Evolutionary conservation across 306 rosid genomes (phyloP), one percentile per base, ranked within the genome.

Genomic region (Cyamopsis tetragonoloba): DNA sequence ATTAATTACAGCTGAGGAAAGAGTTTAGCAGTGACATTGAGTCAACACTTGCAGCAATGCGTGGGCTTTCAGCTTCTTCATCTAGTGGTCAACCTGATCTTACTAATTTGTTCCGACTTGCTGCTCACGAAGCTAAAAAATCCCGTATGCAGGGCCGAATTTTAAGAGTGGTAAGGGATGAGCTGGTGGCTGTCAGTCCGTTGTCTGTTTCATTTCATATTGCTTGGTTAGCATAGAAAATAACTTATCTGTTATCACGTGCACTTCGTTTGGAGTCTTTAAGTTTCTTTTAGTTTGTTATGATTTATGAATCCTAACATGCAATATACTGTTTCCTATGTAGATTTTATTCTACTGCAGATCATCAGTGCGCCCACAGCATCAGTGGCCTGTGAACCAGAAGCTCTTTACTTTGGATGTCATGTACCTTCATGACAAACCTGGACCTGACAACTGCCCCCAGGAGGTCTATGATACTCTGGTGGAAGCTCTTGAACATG

Each of bases 401-500:
- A 93, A 83, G 80, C 55, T 77, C 30, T 93, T 88, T 82, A 89
- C 96, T 24, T 70, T 93, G 59, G 99, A 93, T 85, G 97, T 93
- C 35, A 68, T 90, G 66, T 93, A 93, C 82, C 96, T 93, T 71
- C 99, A 90, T 23, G 99, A 88, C 80, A 93, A 93, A 79, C 99
- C 99, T 22, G 88, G 90, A 50, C 97, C 95, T 0, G 96, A 93
- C 30, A 93, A 93, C 81, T 89, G 97, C 73, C 99, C 97, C 35
- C 97, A 89, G 86, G 86, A 77, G 69, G 88, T 93, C 10, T 89
- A 89, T 24, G 99, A 93, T 71, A 78, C 82, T 5, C 88, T 93
- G 39, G 96, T 90, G 27, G 97, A 89, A 51, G 83, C 97, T 68
- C 84, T 93, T 39, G 99, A 89, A 49, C 96, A 78, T 62, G 97